phyloP scores from a whole-genome alignment of 306 rosid genomes.

The Castanea mollissima region DNA sequence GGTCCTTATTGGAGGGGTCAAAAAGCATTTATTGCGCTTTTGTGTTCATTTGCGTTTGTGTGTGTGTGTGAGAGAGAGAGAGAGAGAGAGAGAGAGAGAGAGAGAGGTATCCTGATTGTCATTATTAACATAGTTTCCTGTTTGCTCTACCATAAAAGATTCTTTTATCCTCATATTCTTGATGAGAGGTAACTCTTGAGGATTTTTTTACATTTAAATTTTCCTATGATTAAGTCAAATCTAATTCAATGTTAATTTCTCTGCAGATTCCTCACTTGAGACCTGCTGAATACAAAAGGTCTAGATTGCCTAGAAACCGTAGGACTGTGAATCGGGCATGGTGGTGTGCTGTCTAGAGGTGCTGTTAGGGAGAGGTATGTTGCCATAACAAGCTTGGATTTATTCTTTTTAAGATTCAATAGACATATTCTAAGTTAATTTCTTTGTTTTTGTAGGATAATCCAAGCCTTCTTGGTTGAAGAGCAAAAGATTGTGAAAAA shows the following conservation, averaged over 20 bases:
- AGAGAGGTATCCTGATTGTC: too few relatives aligned
- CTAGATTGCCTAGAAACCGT: slow-evolving; percentile 74
- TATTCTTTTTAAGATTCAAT: not conserved
- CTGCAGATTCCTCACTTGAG: slow-evolving; percentile 85
- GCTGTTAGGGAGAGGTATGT: slow-evolving; percentile 82
- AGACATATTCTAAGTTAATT: not conserved
- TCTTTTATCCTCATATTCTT: too few relatives aligned
- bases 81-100: too few relatives aligned
- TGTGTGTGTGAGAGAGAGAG: too few relatives aligned
- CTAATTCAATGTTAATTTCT: not conserved
- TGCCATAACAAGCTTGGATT: not conserved
- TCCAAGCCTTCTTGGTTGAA: slow-evolving; percentile 82
- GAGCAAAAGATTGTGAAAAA: slow-evolving; percentile 91
- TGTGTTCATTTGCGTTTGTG: too few relatives aligned
- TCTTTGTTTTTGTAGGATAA: slow-evolving; percentile 42
- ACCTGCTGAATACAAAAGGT: slow-evolving; percentile 81
- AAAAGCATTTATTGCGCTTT: too few relatives aligned
- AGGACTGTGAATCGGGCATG: slow-evolving; percentile 79
- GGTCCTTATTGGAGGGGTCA: too few relatives aligned
- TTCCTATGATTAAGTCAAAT: not conserved
- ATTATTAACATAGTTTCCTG: too few relatives aligned
- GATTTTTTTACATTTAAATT: too few relatives aligned
- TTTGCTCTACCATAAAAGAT: too few relatives aligned
- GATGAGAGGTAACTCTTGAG: too few relatives aligned
- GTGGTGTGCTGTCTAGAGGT: slow-evolving; percentile 78